Conservation (phyloP, 2,329 filamentous ascomycete genomes). For the Cladorrhinum sp. region DNA sequence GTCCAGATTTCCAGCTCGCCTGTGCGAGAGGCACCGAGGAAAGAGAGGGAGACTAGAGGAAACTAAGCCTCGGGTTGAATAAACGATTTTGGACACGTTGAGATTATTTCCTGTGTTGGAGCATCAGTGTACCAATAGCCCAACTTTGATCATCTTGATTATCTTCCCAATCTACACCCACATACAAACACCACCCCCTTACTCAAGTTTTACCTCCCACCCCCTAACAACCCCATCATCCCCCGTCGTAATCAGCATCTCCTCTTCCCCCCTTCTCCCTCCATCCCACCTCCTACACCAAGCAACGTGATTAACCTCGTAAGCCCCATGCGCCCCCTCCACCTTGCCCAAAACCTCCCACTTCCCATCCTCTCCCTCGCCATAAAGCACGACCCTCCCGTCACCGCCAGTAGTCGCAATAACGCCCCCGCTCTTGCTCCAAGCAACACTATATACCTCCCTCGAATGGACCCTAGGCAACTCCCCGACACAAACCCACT, state of each 20-base stretch:
- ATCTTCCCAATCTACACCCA: too few relatives aligned
- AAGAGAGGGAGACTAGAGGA: too few relatives aligned
- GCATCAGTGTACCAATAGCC: too few relatives aligned
- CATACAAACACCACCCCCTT: too few relatives aligned
- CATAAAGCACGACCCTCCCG: constrained; percentile 77
- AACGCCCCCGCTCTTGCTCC: constrained; percentile 74
- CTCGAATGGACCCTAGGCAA: constrained; percentile 74
- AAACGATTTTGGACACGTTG: too few relatives aligned
- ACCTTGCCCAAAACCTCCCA: constrained; percentile 9
- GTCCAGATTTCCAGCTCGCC: too few relatives aligned
- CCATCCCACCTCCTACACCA: constrained; percentile 81
- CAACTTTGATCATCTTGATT: too few relatives aligned
- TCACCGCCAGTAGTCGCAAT: constrained; percentile 90
- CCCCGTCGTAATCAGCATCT: constrained; percentile 85
- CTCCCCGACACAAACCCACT: constrained; percentile 75
- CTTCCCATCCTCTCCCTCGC: constrained; percentile 38
- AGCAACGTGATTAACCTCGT: constrained; percentile 87
- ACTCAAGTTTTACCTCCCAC: constrained; percentile 55
- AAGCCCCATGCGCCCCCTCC: constrained; percentile 71
- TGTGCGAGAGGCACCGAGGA: too few relatives aligned
- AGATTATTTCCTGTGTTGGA: too few relatives aligned
- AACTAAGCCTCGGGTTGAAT: too few relatives aligned
- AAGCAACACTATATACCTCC: constrained; percentile 79
- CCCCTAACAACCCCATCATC: constrained; percentile 86
- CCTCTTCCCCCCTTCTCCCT: constrained; percentile 60